A percentile compares a stretch with the other conserved stretches of the same genome.
Conservation (phyloP, 306 rosid genomes). For the Rubus parviflorus region DNA sequence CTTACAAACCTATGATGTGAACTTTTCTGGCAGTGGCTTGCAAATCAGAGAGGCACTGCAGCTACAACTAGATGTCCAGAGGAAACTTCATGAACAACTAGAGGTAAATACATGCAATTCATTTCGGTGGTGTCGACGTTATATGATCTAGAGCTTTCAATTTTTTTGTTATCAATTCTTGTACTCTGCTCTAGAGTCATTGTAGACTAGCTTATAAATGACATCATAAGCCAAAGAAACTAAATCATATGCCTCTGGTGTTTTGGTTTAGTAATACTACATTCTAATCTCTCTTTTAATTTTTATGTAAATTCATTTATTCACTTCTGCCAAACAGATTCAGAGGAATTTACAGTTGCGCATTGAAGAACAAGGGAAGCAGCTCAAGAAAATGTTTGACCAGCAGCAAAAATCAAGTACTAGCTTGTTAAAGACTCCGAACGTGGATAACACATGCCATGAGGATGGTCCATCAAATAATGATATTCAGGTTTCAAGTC, state of each 20-base stretch:
- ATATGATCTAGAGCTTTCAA: background rate
- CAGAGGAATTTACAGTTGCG: conserved; percentile 43
- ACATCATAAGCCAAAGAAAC: background rate
- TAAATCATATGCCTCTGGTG: background rate
- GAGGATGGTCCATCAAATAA: conserved; percentile 21
- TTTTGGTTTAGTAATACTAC: background rate
- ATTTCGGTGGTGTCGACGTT: background rate
- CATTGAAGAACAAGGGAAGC: conserved; percentile 51
- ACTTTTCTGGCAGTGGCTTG: conserved; percentile 50
- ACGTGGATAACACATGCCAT: conserved; percentile 15
- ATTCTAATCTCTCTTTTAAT: background rate
- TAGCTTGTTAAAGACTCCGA: conserved; percentile 19
- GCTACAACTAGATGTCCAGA: conserved; percentile 84
- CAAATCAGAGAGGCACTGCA: conserved; percentile 90
- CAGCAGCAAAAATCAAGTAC: conserved; percentile 32
- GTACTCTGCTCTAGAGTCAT: background rate
- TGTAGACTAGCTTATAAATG: background rate
- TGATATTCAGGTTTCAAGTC: conserved; percentile 15
- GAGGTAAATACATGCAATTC: conserved; percentile 47
- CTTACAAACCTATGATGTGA: conserved; percentile 2
- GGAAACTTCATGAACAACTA: conserved; percentile 86
- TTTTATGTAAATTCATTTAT: background rate
- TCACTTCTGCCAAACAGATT: conserved; percentile 19
- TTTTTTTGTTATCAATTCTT: background rate
- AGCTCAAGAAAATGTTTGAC: conserved; percentile 47